Base-by-base conservation (phyloP, 441 rosid species). In the Pelargonium cotyledonis region DNA sequence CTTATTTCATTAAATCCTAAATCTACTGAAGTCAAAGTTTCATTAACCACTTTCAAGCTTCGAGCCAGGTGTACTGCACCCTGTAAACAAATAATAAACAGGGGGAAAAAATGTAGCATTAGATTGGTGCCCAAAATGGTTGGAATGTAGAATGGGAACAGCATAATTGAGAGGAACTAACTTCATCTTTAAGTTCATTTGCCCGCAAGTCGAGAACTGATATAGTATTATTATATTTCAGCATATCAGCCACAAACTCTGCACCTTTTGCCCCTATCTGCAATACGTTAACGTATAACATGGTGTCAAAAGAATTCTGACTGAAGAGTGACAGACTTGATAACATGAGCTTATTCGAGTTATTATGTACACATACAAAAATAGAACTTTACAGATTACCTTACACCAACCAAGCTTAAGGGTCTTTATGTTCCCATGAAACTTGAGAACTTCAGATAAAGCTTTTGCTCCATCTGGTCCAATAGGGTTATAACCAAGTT, bases 371-470 rank as follows among this genome's bases (percentile, higher is more conserved):
- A 47, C 26, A 67, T 29, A 64, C 35, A 51, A 43, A 41, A 12
- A 55, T 55, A 35, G n/a, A 49, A 65, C 65, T 9, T 26, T 23
- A 66, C 31, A 65, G 73, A 67, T 70, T 80, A 93, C 98, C 96
- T 90, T 92, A 76, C 98, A 93, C 98, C 98, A 93, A 73, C 98
- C 96, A 71, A 93, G 98, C 86, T 93, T 93, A 65, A 93, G 89
- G 21, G 88, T 83, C 65, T 81, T 87, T 44, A 93, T 76, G 68
- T 85, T 93, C 69, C 98, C 97, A 73, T 89, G 87, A 79, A 93
- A 93, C 88, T 93, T 93, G 9, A 94, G 96, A 81, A 89, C 85
- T 77, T 94, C 98, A 0, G 85, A 83, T 79, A 94, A 71, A 38
- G 88, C 93, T 84, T 89, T 86, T 47, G 89, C 93, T 63, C 97